Evolutionary conservation across 140 eudicot genomes (phyloP).

Genomic region (Anethum foeniculum): DNA sequence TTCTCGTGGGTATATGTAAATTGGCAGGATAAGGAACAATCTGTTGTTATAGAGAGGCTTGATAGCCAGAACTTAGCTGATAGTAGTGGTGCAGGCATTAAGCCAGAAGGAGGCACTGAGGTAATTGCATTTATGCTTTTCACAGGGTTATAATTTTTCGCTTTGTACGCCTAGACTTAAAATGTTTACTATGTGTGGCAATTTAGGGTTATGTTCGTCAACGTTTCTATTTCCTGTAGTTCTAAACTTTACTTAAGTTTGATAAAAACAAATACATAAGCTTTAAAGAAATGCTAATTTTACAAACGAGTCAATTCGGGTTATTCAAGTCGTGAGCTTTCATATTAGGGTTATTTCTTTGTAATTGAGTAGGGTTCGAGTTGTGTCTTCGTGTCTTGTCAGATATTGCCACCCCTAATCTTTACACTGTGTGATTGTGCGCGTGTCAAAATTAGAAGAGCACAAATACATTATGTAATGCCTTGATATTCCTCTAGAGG

Average conservation of each 20-base stretch:
- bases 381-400: background rate
- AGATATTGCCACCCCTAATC: background rate
- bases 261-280: background rate
- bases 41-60: constrained; percentile 35
- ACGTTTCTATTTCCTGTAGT: background rate
- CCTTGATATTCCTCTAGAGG: background rate
- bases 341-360: background rate
- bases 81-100: constrained; percentile 27
- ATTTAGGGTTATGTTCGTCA: background rate
- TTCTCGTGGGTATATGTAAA: constrained; percentile 7
- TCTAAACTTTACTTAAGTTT: background rate
- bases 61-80: constrained; percentile 32
- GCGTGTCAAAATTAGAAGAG: background rate
- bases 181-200: background rate
- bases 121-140: constrained; percentile 29
- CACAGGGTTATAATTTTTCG: background rate
- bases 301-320: background rate
- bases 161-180: background rate
- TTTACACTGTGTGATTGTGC: background rate
- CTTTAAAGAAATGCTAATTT: background rate
- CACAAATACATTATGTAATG: background rate
- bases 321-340: background rate
- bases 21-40: constrained; percentile 47
- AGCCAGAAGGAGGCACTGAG: constrained; percentile 30
- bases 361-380: background rate